phyloP scores from a whole-genome alignment of 768 basidiomycete genomes.

The Pleurotus giganteus region DNA sequence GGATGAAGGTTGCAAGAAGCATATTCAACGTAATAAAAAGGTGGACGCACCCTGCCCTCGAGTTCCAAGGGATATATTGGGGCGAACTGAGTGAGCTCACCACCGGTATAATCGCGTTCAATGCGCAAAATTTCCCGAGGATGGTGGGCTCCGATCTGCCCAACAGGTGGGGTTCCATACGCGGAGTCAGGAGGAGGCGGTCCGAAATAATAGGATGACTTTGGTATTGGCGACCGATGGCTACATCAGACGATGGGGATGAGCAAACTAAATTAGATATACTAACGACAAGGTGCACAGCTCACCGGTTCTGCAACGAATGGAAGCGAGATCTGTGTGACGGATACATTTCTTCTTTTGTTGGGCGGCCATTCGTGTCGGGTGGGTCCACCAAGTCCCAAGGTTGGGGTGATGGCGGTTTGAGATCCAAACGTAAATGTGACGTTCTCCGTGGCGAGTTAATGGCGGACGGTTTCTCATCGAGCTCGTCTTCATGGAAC shows the following conservation, averaged over 20 bases:
- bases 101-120: slow-evolving; percentile 89
- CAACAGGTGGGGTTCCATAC: slow-evolving; percentile 77
- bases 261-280: slow-evolving; percentile 4
- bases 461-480: slow-evolving; percentile 23
- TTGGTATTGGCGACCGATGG: slow-evolving; percentile 58
- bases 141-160: slow-evolving; percentile 84
- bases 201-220: slow-evolving; percentile 83
- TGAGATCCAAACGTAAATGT: slow-evolving; percentile 49
- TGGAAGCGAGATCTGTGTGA: slow-evolving; percentile 39
- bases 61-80: slow-evolving; percentile 89
- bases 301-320: slow-evolving; percentile 44
- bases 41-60: slow-evolving; percentile 73
- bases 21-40: slow-evolving; percentile 3
- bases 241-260: not conserved
- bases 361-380: slow-evolving; percentile 33
- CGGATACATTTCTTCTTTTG: slow-evolving; percentile 40
- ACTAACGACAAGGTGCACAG: slow-evolving; percentile 10
- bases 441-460: slow-evolving; percentile 32
- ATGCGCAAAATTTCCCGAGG: slow-evolving; percentile 91
- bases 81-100: slow-evolving; percentile 89
- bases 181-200: slow-evolving; percentile 76
- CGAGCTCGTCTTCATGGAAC: slow-evolving; percentile 22
- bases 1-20: not conserved
- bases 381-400: slow-evolving; percentile 65
- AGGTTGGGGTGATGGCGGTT: slow-evolving; percentile 55